Evolutionary conservation across 371 early-diverging fungal genomes (phyloP).

Genomic region (Mucor irregularis): DNA sequence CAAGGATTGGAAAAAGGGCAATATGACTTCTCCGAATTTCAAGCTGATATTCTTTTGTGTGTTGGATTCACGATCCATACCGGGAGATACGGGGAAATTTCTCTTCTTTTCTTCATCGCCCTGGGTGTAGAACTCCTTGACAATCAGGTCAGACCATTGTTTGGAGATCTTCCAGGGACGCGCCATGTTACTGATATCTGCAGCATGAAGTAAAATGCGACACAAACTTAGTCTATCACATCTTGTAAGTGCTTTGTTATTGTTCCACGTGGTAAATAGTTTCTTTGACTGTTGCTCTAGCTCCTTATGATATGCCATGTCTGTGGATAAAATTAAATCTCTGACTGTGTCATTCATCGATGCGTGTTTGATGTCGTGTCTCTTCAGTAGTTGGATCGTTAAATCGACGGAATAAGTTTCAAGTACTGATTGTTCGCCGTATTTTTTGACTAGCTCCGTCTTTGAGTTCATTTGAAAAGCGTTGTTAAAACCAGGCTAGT

Average conservation of each 20-base stretch:
- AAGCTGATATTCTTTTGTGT: slow-evolving; percentile 77
- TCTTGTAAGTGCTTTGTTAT: neutral
- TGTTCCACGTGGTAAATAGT: neutral
- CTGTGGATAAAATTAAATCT: slow-evolving; percentile 74
- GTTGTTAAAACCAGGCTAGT: slow-evolving; percentile 84
- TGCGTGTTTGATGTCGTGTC: slow-evolving; percentile 48
- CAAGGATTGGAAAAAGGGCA: slow-evolving; percentile 81
- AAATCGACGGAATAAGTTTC: slow-evolving; percentile 77
- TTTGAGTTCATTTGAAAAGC: slow-evolving; percentile 76
- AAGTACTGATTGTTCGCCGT: slow-evolving; percentile 72
- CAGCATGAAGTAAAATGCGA: slow-evolving; percentile 78
- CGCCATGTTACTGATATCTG: slow-evolving; percentile 88
- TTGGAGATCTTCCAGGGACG: slow-evolving; percentile 83
- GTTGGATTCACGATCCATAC: slow-evolving; percentile 79
- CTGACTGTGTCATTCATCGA: slow-evolving; percentile 34
- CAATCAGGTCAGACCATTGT: slow-evolving; percentile 87
- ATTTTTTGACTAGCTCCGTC: slow-evolving; percentile 62
- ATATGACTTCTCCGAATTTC: slow-evolving; percentile 80
- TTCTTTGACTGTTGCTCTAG: slow-evolving; percentile 52
- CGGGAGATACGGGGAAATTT: slow-evolving; percentile 77
- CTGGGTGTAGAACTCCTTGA: slow-evolving; percentile 84
- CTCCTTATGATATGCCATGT: slow-evolving; percentile 78
- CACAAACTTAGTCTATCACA: slow-evolving; percentile 32
- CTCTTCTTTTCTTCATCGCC: slow-evolving; percentile 80
- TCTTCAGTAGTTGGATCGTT: slow-evolving; percentile 56